Evolutionary conservation across 495 filamentous ascomycete genomes (phyloP), one percentile per base, ranked within the genome.

Genomic region (Tetracladium marchalianum): DNA sequence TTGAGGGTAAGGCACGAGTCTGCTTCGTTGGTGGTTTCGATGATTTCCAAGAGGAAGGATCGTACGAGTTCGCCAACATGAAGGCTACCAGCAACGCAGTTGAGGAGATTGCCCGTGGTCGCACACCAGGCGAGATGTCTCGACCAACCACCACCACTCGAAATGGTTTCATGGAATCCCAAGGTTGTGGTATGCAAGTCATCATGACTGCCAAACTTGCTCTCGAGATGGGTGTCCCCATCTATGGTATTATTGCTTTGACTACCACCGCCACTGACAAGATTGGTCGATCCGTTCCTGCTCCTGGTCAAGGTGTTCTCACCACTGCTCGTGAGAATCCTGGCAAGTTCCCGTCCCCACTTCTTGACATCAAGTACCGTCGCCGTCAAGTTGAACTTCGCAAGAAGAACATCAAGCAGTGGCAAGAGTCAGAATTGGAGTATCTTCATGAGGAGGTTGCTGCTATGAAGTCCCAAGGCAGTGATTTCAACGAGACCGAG

Each of bases 61-160:
- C 92, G 4, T 97, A 95, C 55, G 92, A 99, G 65, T 99, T 99
- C 61, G 92, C 92, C 73, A 99, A 99, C 69, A 99, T 99, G 92
- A 93, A 94, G 66, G 92, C 92, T 31, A 99, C 92, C 36, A 94
- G 86, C 73, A 99, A 96, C 55, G 87, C 90, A 18, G 82, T 95
- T 43, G 88, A 96, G 50, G 92, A 97, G 59, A 85, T 97, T 57
- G 88, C 85, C 6, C 90, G 96, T 55, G 92, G 92, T 31, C 85
- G 92, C 52, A 95, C 92, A 31, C 93, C 92, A 0, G 79, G 80
- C 60, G 92, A 99, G 69, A 99, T 99, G 92, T 99, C 92, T 0
- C 80, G 92, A 37, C 92, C 92, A 1, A 92, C 92, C 8, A 97
- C 92, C 8, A 99, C 92, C 8, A 97, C 92, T 9, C 77, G 92